These are phyloP conservation scores for Begonia fuchsioides DNA, from an alignment of 306 rosid species.

Conservation along the genomic window DNA sequence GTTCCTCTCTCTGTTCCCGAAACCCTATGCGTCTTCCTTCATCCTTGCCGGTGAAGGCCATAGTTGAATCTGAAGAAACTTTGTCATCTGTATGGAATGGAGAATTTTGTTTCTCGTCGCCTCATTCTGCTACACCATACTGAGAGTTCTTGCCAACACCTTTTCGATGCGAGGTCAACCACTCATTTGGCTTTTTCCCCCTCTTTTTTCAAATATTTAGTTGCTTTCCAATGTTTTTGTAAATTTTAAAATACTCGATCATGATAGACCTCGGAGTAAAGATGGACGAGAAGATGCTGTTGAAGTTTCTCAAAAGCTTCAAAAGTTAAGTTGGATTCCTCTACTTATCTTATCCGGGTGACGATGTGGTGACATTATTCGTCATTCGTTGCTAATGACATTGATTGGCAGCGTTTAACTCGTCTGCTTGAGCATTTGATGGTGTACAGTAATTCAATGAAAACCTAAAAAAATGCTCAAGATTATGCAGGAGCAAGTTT, in stretches of 20 bases:
- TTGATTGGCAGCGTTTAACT: too few relatives aligned
- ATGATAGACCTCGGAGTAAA: slow-evolving; percentile 84
- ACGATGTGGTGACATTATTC: slow-evolving; percentile 11
- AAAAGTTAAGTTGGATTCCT: slow-evolving; percentile 84
- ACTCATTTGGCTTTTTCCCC: neutral
- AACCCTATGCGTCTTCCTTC: too few relatives aligned
- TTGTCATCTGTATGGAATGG: slow-evolving; percentile 16
- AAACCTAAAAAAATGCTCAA: slow-evolving; percentile 73
- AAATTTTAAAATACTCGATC: slow-evolving; percentile 32
- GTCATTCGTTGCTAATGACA: slow-evolving; percentile 3
- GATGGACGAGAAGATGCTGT: slow-evolving; percentile 63
- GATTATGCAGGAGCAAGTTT: slow-evolving; percentile 75
- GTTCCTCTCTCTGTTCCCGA: too few relatives aligned
- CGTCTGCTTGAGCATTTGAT: neutral
- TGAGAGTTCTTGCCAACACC: slow-evolving; percentile 52
- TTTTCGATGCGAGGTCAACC: slow-evolving; percentile 49
- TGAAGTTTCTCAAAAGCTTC: slow-evolving; percentile 53
- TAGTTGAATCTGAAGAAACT: slow-evolving; percentile 21
- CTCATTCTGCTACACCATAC: slow-evolving; percentile 93
- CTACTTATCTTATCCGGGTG: slow-evolving; percentile 83
- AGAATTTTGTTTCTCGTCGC: slow-evolving; percentile 51
- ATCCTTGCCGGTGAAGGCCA: slow-evolving; percentile 20
- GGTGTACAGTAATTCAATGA: slow-evolving; percentile 54
- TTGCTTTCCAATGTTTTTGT: too few relatives aligned
- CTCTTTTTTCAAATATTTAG: neutral